Evolutionary conservation across 2,329 filamentous ascomycete species (phyloP).

Genomic region (Calonectria pseudoreteaudii): DNA sequence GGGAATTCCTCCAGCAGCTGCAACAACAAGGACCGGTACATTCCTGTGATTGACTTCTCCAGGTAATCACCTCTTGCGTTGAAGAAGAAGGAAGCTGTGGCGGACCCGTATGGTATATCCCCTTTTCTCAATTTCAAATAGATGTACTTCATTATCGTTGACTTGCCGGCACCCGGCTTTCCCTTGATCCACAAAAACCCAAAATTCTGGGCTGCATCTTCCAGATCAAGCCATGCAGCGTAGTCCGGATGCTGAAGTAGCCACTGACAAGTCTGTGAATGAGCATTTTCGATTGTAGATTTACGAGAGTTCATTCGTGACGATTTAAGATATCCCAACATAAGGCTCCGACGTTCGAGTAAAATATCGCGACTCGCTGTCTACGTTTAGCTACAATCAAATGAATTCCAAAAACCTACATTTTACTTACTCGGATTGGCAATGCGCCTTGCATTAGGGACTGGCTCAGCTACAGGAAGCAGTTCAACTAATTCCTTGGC

Average conservation of each 20-base stretch:
- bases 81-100: constrained; percentile 62
- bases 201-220: neutral
- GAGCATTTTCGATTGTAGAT: constrained; percentile 49
- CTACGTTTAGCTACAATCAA: neutral
- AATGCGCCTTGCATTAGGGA: neutral
- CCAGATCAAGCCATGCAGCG: constrained; percentile 8
- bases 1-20: constrained; percentile 55
- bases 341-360: neutral
- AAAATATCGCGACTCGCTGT: neutral
- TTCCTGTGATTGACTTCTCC: constrained; percentile 58
- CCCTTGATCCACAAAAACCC: constrained; percentile 62
- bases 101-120: neutral
- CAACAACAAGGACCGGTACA: constrained; percentile 62
- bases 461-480: neutral
- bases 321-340: constrained; percentile 50
- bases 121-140: constrained; percentile 23
- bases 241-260: constrained; percentile 14
- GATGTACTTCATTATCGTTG: constrained; percentile 58
- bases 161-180: constrained; percentile 60
- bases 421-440: neutral
- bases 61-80: constrained; percentile 57
- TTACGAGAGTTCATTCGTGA: constrained; percentile 52
- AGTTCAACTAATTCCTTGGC: constrained; percentile 11
- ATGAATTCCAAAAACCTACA: neutral
- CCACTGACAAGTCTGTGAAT: constrained; percentile 40